phyloP scores from a whole-genome alignment of 108 stramenopile genomes.

The Nitzschia palea region DNA sequence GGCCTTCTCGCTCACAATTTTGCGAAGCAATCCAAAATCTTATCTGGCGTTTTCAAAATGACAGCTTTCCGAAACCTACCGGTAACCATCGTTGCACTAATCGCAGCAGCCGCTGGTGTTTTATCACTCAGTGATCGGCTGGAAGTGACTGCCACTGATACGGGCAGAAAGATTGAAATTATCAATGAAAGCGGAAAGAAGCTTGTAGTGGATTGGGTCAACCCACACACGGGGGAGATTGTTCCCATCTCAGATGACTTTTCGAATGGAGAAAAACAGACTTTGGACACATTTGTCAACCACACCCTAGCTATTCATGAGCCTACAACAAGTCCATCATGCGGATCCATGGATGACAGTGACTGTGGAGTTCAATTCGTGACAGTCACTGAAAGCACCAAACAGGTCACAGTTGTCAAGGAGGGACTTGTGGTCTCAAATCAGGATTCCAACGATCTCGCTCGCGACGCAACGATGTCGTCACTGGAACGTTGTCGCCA shows the following conservation, averaged over 20 bases:
- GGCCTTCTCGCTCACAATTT: no score
- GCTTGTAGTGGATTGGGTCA: constrained; percentile 60
- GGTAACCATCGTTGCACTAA: background rate
- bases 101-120: background rate
- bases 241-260: constrained; percentile 27
- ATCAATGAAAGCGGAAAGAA: constrained; percentile 45
- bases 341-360: background rate
- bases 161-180: constrained; percentile 21
- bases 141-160: background rate
- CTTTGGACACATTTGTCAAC: constrained; percentile 65
- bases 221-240: constrained; percentile 45
- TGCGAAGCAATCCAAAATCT: no score
- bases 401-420: constrained; percentile 46
- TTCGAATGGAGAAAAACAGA: constrained; percentile 35
- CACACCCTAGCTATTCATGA: constrained; percentile 73
- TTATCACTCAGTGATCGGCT: background rate
- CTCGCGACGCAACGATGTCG: constrained; percentile 34
- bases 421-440: constrained; percentile 6
- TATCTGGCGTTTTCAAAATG: no score
- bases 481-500: constrained; percentile 43
- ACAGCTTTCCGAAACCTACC: background rate
- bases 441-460: constrained; percentile 44
- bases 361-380: constrained; percentile 54
- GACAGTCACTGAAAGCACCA: constrained; percentile 51
- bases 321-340: constrained; percentile 20